Evolutionary conservation across 1,284 basidiomycete genomes (phyloP).

Genomic region (Xerocomus nothofagi): DNA sequence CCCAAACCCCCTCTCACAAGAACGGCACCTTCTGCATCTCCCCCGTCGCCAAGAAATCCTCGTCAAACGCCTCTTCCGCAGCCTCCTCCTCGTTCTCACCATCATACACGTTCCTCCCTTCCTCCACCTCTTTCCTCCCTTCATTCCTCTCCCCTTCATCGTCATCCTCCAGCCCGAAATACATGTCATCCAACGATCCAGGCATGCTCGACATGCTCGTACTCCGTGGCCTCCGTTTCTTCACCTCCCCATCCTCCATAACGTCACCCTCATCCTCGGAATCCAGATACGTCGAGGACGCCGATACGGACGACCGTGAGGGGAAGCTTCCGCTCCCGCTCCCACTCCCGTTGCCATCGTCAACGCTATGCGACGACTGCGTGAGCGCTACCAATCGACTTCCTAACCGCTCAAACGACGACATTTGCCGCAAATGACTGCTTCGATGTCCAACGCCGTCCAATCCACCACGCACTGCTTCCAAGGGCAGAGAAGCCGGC

Average conservation of each 20-base stretch:
- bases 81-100: slow-evolving; percentile 49
- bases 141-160: slow-evolving; percentile 37
- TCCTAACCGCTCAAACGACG: slow-evolving; percentile 68
- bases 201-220: slow-evolving; percentile 81
- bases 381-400: slow-evolving; percentile 52
- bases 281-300: slow-evolving; percentile 50
- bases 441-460: slow-evolving; percentile 28
- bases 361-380: slow-evolving; percentile 34
- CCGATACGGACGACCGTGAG: slow-evolving; percentile 46
- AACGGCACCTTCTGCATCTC: slow-evolving; percentile 87
- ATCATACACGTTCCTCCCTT: slow-evolving; percentile 34
- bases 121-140: slow-evolving; percentile 33
- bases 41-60: slow-evolving; percentile 76
- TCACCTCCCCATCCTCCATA: slow-evolving; percentile 38
- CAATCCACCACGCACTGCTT: slow-evolving; percentile 22
- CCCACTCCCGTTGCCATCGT: slow-evolving; percentile 29
- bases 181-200: slow-evolving; percentile 63
- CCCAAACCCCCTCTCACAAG: slow-evolving; percentile 39
- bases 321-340: slow-evolving; percentile 50
- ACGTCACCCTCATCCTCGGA: slow-evolving; percentile 57
- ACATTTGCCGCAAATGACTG: slow-evolving; percentile 60
- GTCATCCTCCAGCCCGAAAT: slow-evolving; percentile 55
- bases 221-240: slow-evolving; percentile 43
- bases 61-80: slow-evolving; percentile 70
- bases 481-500: slow-evolving; percentile 34